Evolutionary conservation across 495 filamentous ascomycete genomes (phyloP).

Genomic region (Evernia prunastri): DNA sequence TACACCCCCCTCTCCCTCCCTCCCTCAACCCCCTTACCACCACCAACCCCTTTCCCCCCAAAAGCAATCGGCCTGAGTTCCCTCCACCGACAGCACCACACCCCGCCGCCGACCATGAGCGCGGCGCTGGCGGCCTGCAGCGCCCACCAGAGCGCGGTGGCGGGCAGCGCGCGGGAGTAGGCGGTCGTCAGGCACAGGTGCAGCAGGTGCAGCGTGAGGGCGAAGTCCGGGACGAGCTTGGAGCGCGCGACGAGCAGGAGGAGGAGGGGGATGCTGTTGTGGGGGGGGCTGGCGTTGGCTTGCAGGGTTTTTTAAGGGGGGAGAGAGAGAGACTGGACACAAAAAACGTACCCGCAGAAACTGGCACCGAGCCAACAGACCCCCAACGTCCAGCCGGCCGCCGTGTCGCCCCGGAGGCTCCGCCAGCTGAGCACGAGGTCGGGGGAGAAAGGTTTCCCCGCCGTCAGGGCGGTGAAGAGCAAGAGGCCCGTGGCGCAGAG

Average conservation of each 20-base stretch:
- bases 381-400: conserved; percentile 84
- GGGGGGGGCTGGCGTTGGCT: no score
- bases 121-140: conserved; percentile 62
- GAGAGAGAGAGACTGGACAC: background rate
- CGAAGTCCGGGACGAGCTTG: conserved; percentile 62
- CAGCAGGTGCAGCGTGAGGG: conserved; percentile 52
- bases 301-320: background rate
- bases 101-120: conserved; percentile 65
- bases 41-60: conserved; percentile 48
- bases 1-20: conserved; percentile 64
- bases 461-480: conserved; percentile 80
- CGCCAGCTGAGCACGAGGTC: conserved; percentile 76
- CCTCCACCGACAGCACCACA: conserved; percentile 86
- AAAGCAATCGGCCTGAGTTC: conserved; percentile 87
- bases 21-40: conserved; percentile 23
- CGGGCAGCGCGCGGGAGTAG: conserved; percentile 68
- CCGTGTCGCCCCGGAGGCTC: conserved; percentile 79
- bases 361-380: conserved; percentile 80
- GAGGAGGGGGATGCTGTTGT: conserved; percentile 22
- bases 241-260: conserved; percentile 26
- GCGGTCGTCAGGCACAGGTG: conserved; percentile 38
- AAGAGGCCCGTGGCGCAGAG: conserved; percentile 64
- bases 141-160: conserved; percentile 79
- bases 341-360: conserved; percentile 59
- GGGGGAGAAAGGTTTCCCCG: conserved; percentile 62